phyloP scores from a whole-genome alignment of 2,329 filamentous ascomycete species.

The Nothopassalora personata region DNA sequence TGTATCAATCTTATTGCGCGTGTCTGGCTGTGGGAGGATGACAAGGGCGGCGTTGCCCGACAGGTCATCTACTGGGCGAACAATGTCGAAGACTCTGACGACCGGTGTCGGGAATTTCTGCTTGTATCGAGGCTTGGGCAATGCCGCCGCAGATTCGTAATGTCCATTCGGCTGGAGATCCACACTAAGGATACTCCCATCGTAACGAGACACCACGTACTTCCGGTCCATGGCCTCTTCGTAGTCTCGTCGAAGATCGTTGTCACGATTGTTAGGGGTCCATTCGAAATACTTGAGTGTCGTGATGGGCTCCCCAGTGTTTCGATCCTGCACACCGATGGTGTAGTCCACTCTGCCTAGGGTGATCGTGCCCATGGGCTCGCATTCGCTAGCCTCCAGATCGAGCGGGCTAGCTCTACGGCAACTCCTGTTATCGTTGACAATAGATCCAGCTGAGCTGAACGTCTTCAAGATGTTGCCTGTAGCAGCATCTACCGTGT shows the following conservation, averaged over 20 bases:
- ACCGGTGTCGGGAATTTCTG: slow-evolving; percentile 33
- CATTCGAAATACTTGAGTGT: slow-evolving; percentile 92
- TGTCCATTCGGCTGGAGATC: slow-evolving; percentile 48
- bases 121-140: slow-evolving; percentile 20
- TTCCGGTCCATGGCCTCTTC: slow-evolving; percentile 73
- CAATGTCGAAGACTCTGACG: slow-evolving; percentile 30
- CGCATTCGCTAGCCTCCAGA: slow-evolving; percentile 63
- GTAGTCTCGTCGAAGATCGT: slow-evolving; percentile 81
- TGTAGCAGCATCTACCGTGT: slow-evolving; percentile 81
- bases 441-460: slow-evolving; percentile 62
- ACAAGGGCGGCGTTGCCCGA: slow-evolving; percentile 67
- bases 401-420: slow-evolving; percentile 58
- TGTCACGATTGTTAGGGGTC: slow-evolving; percentile 86
- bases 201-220: slow-evolving; percentile 81
- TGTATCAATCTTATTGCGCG: slow-evolving; percentile 1
- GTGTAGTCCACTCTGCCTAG: slow-evolving; percentile 86
- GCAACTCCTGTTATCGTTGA: slow-evolving; percentile 70
- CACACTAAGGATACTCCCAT: slow-evolving; percentile 77
- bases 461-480: slow-evolving; percentile 81
- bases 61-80: slow-evolving; percentile 57
- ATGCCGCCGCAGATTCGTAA: slow-evolving; percentile 26
- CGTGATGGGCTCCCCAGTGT: slow-evolving; percentile 70
- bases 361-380: slow-evolving; percentile 71
- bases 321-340: slow-evolving; percentile 72
- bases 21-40: slow-evolving; percentile 71